A percentile compares a stretch with the other conserved stretches of the same genome.
These are phyloP conservation scores for Novymonas esmeraldas DNA, from an alignment of 208 protist genomes.

Conservation along the genomic window DNA sequence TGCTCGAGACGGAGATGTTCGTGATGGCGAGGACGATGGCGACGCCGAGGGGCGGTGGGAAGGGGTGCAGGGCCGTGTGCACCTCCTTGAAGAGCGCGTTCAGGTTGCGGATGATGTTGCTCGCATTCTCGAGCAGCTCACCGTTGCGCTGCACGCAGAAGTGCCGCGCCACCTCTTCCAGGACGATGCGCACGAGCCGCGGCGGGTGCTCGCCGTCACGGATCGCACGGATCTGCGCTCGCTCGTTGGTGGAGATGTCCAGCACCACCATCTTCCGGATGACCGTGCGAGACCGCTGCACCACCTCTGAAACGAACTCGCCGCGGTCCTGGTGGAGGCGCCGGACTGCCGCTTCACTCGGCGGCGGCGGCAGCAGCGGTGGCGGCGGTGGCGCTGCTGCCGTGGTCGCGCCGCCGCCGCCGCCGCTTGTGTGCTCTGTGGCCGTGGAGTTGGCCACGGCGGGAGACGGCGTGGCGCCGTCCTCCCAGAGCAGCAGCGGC, in stretches of 20 bases:
- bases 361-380: constrained; percentile 1
- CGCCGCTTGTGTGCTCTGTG: not conserved
- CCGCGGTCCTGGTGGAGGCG: constrained; percentile 28
- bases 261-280: constrained; percentile 73
- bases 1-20: constrained; percentile 86
- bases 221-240: constrained; percentile 59
- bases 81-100: constrained; percentile 70
- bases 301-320: constrained; percentile 47
- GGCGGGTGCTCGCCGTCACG: constrained; percentile 42
- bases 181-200: constrained; percentile 55
- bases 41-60: constrained; percentile 62
- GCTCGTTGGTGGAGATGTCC: constrained; percentile 68
- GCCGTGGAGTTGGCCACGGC: not conserved
- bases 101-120: constrained; percentile 81
- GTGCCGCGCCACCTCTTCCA: constrained; percentile 73
- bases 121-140: constrained; percentile 43
- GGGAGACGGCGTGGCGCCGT: not conserved
- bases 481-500: not conserved
- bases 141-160: constrained; percentile 55
- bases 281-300: constrained; percentile 56
- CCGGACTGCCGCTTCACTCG: constrained; percentile 8
- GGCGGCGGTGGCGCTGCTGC: not conserved
- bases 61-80: constrained; percentile 55
- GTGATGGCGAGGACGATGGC: constrained; percentile 83
- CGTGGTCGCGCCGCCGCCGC: not conserved